Conservation (phyloP, 2,329 filamentous ascomycete genomes). For the Diaporthe caulivora region DNA sequence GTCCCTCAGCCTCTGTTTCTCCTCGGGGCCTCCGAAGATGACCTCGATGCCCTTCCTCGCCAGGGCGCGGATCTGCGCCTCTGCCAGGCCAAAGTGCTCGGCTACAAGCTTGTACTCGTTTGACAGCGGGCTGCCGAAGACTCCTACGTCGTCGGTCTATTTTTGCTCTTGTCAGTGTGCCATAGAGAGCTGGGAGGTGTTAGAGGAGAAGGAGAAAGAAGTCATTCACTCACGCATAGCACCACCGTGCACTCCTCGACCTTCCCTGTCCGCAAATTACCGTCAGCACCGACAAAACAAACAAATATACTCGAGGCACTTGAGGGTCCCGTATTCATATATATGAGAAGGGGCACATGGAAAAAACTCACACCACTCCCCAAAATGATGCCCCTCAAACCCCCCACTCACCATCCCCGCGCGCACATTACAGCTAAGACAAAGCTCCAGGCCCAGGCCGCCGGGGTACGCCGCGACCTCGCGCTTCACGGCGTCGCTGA, state of each 20-base stretch:
- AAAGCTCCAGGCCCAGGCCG: slow-evolving; percentile 78
- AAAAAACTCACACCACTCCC: slow-evolving; percentile 68
- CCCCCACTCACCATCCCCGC: slow-evolving; percentile 78
- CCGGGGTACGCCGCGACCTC: slow-evolving; percentile 64
- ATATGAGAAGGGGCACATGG: not conserved
- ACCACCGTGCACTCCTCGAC: slow-evolving; percentile 71
- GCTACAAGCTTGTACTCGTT: slow-evolving; percentile 83
- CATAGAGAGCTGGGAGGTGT: not conserved
- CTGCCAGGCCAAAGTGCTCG: slow-evolving; percentile 73
- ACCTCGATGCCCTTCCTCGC: slow-evolving; percentile 71
- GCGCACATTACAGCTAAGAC: slow-evolving; percentile 84
- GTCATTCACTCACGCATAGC: slow-evolving; percentile 71
- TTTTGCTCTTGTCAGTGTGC: slow-evolving; percentile 70
- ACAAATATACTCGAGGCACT: not conserved
- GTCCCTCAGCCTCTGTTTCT: slow-evolving; percentile 68
- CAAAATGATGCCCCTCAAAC: slow-evolving; percentile 80
- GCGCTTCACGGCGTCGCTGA: slow-evolving; percentile 69
- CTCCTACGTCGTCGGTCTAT: slow-evolving; percentile 86
- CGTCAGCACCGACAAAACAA: not conserved
- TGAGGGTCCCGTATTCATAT: not conserved
- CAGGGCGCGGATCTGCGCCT: slow-evolving; percentile 62
- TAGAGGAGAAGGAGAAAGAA: not conserved
- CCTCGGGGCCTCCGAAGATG: slow-evolving; percentile 75
- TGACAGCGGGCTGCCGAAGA: slow-evolving; percentile 81
- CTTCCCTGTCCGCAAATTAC: slow-evolving; percentile 44